These are phyloP conservation scores for Rosa hybrid DNA, from an alignment of 331 rosid genomes.

Conservation along the genomic window DNA sequence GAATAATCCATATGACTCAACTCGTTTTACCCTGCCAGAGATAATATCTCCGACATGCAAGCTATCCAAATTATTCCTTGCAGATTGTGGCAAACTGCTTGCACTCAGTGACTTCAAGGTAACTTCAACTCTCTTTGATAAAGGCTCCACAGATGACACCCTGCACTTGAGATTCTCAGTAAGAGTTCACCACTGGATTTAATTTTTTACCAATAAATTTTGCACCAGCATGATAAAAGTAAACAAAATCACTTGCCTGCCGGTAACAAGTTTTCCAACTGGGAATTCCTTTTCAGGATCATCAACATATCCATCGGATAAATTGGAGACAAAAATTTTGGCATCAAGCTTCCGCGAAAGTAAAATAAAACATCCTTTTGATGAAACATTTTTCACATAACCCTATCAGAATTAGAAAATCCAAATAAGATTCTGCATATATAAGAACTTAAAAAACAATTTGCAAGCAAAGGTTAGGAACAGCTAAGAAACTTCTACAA, in stretches of 20 bases:
- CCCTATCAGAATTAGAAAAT: slow-evolving; percentile 50
- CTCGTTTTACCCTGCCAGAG: slow-evolving; percentile 78
- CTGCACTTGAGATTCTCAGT: slow-evolving; percentile 50
- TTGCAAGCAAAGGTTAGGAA: slow-evolving; percentile 2
- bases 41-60: slow-evolving; percentile 67
- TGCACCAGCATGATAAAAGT: slow-evolving; percentile 11
- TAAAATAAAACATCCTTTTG: slow-evolving; percentile 85
- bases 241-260: slow-evolving; percentile 51
- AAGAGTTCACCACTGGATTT: slow-evolving; percentile 16
- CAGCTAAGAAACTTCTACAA: slow-evolving; percentile 10
- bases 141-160: slow-evolving; percentile 80
- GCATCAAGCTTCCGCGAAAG: slow-evolving; percentile 89
- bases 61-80: slow-evolving; percentile 47
- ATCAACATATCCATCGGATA: slow-evolving; percentile 65
- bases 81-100: slow-evolving; percentile 39
- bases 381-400: slow-evolving; percentile 68
- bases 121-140: slow-evolving; percentile 85
- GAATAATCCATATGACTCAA: slow-evolving; percentile 88
- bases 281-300: slow-evolving; percentile 77
- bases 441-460: not conserved
- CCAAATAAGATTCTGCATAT: slow-evolving; percentile 3
- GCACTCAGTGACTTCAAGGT: slow-evolving; percentile 57
- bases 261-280: slow-evolving; percentile 75
- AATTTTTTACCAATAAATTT: slow-evolving; percentile 8
- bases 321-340: slow-evolving; percentile 72